Percentiles rank a stretch among this genome's conserved stretches.
These are phyloP conservation scores for Ophiocordyceps camponoti-rufipedis DNA, from an alignment of 2,329 filamentous ascomycete genomes.

Conservation along the genomic window DNA sequence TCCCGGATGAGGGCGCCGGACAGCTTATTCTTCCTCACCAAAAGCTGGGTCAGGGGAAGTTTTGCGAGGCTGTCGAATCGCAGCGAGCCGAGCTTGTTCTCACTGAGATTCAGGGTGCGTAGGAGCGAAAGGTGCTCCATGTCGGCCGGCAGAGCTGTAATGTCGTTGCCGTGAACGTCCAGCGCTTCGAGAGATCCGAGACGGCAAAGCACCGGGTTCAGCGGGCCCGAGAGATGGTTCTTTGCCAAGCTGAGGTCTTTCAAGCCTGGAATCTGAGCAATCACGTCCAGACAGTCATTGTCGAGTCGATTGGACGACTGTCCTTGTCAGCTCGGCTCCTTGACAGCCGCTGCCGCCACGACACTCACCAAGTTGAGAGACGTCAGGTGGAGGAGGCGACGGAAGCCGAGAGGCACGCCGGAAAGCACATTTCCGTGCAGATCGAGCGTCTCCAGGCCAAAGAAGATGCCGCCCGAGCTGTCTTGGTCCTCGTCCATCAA, in stretches of 20 bases:
- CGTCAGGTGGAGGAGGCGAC: conserved; percentile 55
- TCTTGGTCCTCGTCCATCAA: conserved; percentile 43
- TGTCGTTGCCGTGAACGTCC: conserved; percentile 64
- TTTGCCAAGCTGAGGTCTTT: conserved; percentile 68
- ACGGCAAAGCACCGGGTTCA: conserved; percentile 44
- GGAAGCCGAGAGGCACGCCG: conserved; percentile 55
- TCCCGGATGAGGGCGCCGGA: conserved; percentile 52
- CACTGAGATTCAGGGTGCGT: conserved; percentile 58
- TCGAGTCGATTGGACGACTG: conserved; percentile 67
- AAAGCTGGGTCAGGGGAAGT: conserved; percentile 55
- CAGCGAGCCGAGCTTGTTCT: conserved; percentile 57
- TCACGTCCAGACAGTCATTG: conserved; percentile 51
- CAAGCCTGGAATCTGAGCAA: conserved; percentile 54
- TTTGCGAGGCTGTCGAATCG: conserved; percentile 51
- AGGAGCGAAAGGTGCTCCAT: conserved; percentile 51
- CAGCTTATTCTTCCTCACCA: conserved; percentile 62
- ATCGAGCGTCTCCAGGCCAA: conserved; percentile 62
- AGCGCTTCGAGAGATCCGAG: conserved; percentile 59
- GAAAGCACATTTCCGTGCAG: conserved; percentile 69
- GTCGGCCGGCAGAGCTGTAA: conserved; percentile 50
- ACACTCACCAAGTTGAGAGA: conserved; percentile 59
- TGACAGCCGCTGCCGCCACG: background rate
- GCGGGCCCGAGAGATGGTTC: conserved; percentile 52
- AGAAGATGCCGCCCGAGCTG: conserved; percentile 57
- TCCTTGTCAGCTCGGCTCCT: conserved; percentile 6